A percentile compares a stretch with the other conserved stretches of the same genome.
These are phyloP conservation scores for Anthostomella pinea DNA, from an alignment of 2,329 filamentous ascomycete genomes.

Conservation along the genomic window DNA sequence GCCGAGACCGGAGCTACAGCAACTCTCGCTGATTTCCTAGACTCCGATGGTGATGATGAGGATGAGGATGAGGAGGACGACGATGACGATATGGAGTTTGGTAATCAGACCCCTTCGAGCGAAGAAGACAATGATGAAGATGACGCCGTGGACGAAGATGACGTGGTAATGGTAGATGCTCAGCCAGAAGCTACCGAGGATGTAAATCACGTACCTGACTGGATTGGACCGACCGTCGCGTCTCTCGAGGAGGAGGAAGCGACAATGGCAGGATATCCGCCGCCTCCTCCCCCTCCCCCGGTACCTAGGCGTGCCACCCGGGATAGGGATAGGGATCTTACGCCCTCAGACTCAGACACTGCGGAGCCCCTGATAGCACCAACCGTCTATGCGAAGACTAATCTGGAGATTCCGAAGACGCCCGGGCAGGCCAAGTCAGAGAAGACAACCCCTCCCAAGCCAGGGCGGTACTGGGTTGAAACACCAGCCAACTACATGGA, in stretches of 20 bases:
- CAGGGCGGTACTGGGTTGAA: conserved; percentile 82
- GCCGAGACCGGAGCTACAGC: conserved; percentile 25
- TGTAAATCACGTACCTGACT: conserved; percentile 44
- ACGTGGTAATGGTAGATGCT: conserved; percentile 57
- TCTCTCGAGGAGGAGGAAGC: conserved; percentile 74
- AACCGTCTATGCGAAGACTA: conserved; percentile 60
- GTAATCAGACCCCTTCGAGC: conserved; percentile 33
- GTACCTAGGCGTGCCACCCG: conserved; percentile 43
- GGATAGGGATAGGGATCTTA: conserved; percentile 62
- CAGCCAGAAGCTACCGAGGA: conserved; percentile 43
- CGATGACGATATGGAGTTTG: conserved; percentile 40
- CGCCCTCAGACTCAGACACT: conserved; percentile 71
- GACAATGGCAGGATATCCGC: conserved; percentile 72
- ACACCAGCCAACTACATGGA: conserved; percentile 69
- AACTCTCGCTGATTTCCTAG: conserved; percentile 35
- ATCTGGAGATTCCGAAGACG: conserved; percentile 77
- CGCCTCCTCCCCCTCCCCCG: conserved; percentile 64
- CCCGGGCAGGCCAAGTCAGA: conserved; percentile 50
- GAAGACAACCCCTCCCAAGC: conserved; percentile 53
- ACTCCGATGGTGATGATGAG: conserved; percentile 46
- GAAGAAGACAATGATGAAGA: conserved; percentile 63
- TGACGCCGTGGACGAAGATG: conserved; percentile 52
- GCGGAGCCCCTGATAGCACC: conserved; percentile 64
- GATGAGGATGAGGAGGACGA: conserved; percentile 50
- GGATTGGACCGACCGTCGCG: conserved; percentile 54